Conservation (phyloP, 805 yeast species). For the Hanseniaspora occidentalis region DNA sequence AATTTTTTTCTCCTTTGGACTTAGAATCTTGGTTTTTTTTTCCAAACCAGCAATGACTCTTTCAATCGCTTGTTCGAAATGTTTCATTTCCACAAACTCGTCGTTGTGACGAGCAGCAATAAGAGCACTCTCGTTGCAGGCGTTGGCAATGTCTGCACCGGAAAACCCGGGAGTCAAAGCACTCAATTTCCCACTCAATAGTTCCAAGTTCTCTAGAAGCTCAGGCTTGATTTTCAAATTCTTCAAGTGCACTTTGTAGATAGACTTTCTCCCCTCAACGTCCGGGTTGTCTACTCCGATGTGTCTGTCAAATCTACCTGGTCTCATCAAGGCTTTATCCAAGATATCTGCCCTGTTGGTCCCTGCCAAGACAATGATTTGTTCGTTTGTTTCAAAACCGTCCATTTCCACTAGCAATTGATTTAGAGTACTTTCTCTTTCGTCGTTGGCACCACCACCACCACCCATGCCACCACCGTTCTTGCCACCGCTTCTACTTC, state of each 20-base stretch:
- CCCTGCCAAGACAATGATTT: slow-evolving; percentile 94
- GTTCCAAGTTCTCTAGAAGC: slow-evolving; percentile 32
- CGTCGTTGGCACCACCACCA: slow-evolving; percentile 76
- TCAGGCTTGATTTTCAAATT: slow-evolving; percentile 50
- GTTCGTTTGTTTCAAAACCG: slow-evolving; percentile 84
- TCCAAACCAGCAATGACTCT: slow-evolving; percentile 95
- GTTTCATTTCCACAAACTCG: slow-evolving; percentile 53
- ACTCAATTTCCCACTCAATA: slow-evolving; percentile 74
- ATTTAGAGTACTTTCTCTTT: slow-evolving; percentile 90
- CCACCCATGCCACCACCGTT: slow-evolving; percentile 48
- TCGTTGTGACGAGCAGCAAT: slow-evolving; percentile 85
- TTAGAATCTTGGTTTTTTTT: slow-evolving; percentile 71
- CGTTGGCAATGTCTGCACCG: slow-evolving; percentile 97
- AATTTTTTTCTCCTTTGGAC: slow-evolving; percentile 74
- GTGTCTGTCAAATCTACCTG: slow-evolving; percentile 96
- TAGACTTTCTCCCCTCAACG: slow-evolving; percentile 86
- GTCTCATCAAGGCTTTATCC: slow-evolving; percentile 88
- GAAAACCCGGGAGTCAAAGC: slow-evolving; percentile 97
- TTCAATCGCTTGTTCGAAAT: slow-evolving; percentile 94
- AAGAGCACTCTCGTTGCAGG: slow-evolving; percentile 93
- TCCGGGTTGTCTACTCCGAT: slow-evolving; percentile 88
- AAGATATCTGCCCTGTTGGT: slow-evolving; percentile 91
- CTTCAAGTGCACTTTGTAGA: slow-evolving; percentile 73
- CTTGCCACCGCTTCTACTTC: slow-evolving; percentile 36
- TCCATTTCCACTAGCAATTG: slow-evolving; percentile 98